Percentiles rank a stretch among this genome's conserved stretches.
Conservation (phyloP, 208 protist genomes). For the Acanthamoeba sp. region DNA sequence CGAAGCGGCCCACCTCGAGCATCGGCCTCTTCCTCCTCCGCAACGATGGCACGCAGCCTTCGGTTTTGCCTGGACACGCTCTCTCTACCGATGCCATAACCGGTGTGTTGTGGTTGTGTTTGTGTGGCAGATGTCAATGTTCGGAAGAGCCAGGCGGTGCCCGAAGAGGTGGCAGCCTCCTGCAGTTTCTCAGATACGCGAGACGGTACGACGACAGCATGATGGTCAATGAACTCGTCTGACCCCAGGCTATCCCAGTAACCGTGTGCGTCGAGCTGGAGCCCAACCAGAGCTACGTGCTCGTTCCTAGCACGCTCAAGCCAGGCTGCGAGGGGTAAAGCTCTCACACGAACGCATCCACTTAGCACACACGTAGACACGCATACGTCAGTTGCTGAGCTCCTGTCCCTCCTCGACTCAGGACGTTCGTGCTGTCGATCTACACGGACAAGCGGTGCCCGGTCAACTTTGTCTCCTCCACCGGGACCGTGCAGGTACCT, state of each 20-base stretch:
- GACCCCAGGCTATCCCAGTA: background rate
- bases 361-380: too few relatives aligned
- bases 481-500: background rate
- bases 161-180: background rate
- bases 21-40: background rate
- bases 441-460: constrained; percentile 19
- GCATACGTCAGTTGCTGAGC: background rate
- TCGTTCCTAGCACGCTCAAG: constrained; percentile 15
- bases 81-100: too few relatives aligned
- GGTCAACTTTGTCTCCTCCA: background rate
- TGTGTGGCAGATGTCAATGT: background rate
- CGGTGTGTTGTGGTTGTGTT: background rate
- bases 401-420: background rate
- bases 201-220: background rate
- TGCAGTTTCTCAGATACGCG: background rate
- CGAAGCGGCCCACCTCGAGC: background rate
- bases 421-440: background rate
- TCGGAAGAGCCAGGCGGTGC: background rate
- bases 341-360: background rate
- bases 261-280: background rate
- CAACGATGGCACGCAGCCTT: background rate
- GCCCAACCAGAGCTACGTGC: background rate
- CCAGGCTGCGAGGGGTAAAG: background rate
- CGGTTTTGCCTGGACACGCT: too few relatives aligned
- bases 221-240: background rate